phyloP scores from a whole-genome alignment of 768 basidiomycete genomes.

The Tremella fuciformis region DNA sequence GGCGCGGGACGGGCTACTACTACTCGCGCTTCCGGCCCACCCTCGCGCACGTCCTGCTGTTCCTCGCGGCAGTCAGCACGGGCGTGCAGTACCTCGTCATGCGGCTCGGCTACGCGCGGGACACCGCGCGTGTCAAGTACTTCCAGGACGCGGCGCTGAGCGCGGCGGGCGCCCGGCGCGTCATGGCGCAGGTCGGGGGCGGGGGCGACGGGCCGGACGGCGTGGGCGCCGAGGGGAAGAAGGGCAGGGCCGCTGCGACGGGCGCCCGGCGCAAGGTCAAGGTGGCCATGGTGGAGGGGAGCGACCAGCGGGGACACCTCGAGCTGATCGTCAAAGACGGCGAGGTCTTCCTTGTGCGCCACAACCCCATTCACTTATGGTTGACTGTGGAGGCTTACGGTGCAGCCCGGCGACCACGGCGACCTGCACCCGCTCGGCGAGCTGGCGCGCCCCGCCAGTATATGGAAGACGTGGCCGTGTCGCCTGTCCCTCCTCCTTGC shows the following conservation, averaged over 20 bases:
- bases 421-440: conserved; percentile 26
- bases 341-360: conserved; percentile 49
- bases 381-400: conserved; percentile 8
- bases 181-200: conserved; percentile 4
- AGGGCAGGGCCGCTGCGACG: conserved; percentile 9
- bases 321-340: conserved; percentile 48
- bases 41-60: conserved; percentile 71
- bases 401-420: conserved; percentile 39
- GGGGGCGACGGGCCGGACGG: conserved; percentile 1
- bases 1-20: conserved; percentile 95
- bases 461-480: conserved; percentile 38
- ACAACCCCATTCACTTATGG: neutral
- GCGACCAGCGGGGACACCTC: conserved; percentile 29
- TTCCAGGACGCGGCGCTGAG: conserved; percentile 34
- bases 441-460: conserved; percentile 27
- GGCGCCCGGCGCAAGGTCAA: conserved; percentile 39
- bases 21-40: conserved; percentile 96
- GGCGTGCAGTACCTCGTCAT: conserved; percentile 78
- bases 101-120: conserved; percentile 69
- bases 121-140: conserved; percentile 64
- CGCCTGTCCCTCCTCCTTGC: conserved; percentile 15
- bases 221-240: neutral
- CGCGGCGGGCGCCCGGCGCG: conserved; percentile 20
- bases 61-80: conserved; percentile 74
- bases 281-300: conserved; percentile 48